phyloP scores from a whole-genome alignment of 768 basidiomycete species.

The Russula foetens region DNA sequence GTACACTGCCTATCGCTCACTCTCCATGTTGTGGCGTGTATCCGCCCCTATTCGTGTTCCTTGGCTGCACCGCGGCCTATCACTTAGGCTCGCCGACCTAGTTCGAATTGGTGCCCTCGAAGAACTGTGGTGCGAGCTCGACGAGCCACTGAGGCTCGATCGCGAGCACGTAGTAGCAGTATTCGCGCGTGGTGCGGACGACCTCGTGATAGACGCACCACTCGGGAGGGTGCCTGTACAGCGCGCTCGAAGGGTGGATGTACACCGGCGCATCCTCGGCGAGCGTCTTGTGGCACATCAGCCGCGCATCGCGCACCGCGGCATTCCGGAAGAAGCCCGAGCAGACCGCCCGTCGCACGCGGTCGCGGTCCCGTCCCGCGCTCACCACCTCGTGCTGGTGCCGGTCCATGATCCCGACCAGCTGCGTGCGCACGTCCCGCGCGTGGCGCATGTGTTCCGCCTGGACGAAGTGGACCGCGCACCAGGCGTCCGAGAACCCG shows the following conservation, averaged over 20 bases:
- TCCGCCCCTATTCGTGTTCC: no score
- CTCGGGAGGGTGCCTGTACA: conserved; percentile 96
- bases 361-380: conserved; percentile 87
- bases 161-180: conserved; percentile 87
- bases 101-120: conserved; percentile 95
- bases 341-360: conserved; percentile 93
- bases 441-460: conserved; percentile 94
- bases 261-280: conserved; percentile 97
- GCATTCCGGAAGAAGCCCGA: conserved; percentile 97
- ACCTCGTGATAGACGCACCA: conserved; percentile 96
- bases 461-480: conserved; percentile 98
- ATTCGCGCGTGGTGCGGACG: conserved; percentile 90
- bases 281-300: conserved; percentile 89
- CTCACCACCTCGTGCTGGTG: conserved; percentile 97
- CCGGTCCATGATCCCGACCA: conserved; percentile 97
- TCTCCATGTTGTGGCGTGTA: no score
- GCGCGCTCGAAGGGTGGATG: conserved; percentile 92
- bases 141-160: conserved; percentile 98
- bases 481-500: conserved; percentile 98
- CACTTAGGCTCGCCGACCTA: conserved; percentile 75
- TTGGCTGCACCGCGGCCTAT: no score
- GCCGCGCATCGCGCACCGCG: conserved; percentile 96
- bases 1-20: no score
- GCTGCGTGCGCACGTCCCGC: conserved; percentile 95
- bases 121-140: conserved; percentile 96